Evolutionary conservation across 2,329 filamentous ascomycete genomes (phyloP).

Genomic region (Colletotrichum trifolii): DNA sequence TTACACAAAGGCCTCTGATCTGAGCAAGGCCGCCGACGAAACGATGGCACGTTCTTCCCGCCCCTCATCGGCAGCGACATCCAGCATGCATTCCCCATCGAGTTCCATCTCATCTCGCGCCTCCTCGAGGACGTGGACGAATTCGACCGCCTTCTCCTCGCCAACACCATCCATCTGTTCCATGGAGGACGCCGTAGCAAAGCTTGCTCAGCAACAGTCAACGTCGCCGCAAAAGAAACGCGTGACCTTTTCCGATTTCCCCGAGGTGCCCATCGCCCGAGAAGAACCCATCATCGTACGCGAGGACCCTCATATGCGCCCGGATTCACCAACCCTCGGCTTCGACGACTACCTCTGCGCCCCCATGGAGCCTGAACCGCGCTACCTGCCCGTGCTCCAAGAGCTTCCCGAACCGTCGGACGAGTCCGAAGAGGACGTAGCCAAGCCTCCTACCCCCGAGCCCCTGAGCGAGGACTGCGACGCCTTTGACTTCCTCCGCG

Average conservation of each 20-base stretch:
- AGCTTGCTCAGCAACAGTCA: slow-evolving; percentile 2
- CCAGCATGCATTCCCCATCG: slow-evolving; percentile 58
- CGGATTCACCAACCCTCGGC: slow-evolving; percentile 70
- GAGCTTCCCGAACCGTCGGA: slow-evolving; percentile 38
- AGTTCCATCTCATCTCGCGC: slow-evolving; percentile 54
- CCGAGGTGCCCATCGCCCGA: slow-evolving; percentile 52
- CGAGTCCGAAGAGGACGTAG: slow-evolving; percentile 37
- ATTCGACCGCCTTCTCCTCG: slow-evolving; percentile 58
- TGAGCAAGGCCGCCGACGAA: slow-evolving; percentile 61
- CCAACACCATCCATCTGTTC: slow-evolving; percentile 57
- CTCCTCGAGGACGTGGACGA: slow-evolving; percentile 49
- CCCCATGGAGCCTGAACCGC: slow-evolving; percentile 35
- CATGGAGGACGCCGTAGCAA: slow-evolving; percentile 44
- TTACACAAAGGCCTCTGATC: slow-evolving; percentile 59
- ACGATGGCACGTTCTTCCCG: slow-evolving; percentile 51
- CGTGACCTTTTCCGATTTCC: slow-evolving; percentile 52
- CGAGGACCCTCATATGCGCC: slow-evolving; percentile 52
- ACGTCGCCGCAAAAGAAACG: slow-evolving; percentile 48
- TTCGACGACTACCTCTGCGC: slow-evolving; percentile 55
- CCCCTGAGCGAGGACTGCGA: slow-evolving; percentile 35
- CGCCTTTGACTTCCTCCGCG: slow-evolving; percentile 51
- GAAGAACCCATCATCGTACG: no score
- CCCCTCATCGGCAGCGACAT: slow-evolving; percentile 50
- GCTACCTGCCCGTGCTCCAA: slow-evolving; percentile 34
- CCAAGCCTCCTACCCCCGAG: slow-evolving; percentile 36